Percentiles rank a stretch among this genome's conserved stretches.
Conservation (phyloP, 139 green algal genomes). For the Chlamydomonas sp. region DNA sequence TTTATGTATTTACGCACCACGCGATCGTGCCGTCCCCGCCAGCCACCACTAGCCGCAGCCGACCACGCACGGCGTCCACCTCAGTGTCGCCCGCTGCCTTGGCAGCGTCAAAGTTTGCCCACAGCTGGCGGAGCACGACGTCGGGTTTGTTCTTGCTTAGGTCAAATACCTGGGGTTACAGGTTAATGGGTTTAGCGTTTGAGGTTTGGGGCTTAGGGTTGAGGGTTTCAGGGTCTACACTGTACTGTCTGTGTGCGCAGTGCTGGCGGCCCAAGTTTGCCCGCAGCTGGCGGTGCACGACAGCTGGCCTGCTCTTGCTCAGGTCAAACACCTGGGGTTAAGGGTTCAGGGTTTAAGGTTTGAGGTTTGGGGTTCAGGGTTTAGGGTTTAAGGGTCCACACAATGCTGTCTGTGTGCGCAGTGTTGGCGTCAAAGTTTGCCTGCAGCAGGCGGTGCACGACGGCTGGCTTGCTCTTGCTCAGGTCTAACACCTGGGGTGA, state of each 20-base stretch:
- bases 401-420: no score
- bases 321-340: no score
- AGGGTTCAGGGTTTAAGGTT: no score
- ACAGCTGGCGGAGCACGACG: constrained; percentile 64
- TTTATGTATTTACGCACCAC: constrained; percentile 28
- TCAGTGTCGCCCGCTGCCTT: constrained; percentile 29
- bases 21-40: constrained; percentile 71
- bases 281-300: not conserved
- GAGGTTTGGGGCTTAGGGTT: no score
- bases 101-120: constrained; percentile 47
- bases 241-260: no score
- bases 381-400: no score
- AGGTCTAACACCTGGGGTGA: not conserved
- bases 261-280: not conserved
- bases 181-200: no score
- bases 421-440: not conserved
- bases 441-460: not conserved
- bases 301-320: not conserved
- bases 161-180: constrained; percentile 80
- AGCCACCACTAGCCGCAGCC: constrained; percentile 67
- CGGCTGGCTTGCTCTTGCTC: not conserved
- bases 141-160: constrained; percentile 54
- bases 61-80: constrained; percentile 36
- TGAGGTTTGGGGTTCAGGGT: no score
- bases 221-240: no score